phyloP scores from a whole-genome alignment of 805 yeast species.

The Ogataea chonburiensis region DNA sequence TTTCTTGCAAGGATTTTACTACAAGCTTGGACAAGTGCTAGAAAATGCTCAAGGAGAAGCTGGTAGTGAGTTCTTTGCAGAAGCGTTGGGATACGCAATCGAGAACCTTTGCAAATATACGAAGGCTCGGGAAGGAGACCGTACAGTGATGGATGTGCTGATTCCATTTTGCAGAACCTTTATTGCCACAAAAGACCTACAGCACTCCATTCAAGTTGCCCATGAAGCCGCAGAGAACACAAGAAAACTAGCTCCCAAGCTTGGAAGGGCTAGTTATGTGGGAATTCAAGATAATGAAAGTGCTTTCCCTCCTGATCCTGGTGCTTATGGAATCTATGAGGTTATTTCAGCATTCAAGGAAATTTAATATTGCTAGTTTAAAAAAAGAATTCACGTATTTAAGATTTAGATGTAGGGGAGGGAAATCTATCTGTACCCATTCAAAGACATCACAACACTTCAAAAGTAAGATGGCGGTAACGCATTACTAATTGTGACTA shows the following conservation, averaged over 20 bases:
- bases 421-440: background rate
- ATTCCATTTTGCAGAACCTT: constrained; percentile 36
- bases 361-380: no score
- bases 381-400: no score
- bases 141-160: constrained; percentile 42
- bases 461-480: no score
- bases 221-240: constrained; percentile 37
- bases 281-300: constrained; percentile 30
- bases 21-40: constrained; percentile 31
- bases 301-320: constrained; percentile 41
- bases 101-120: constrained; percentile 34
- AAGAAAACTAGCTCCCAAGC: constrained; percentile 33
- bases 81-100: constrained; percentile 29
- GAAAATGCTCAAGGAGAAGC: constrained; percentile 5
- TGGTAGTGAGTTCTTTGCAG: constrained; percentile 22
- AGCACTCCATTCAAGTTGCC: constrained; percentile 30
- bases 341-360: constrained; percentile 29
- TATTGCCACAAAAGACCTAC: constrained; percentile 23
- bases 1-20: constrained; percentile 26
- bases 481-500: no score
- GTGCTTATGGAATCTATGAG: constrained; percentile 40
- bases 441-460: no score
- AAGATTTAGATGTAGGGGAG: no score
- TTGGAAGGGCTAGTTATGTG: constrained; percentile 41
- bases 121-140: constrained; percentile 39